These are phyloP conservation scores for Albizia julibrissin DNA, from an alignment of 306 rosid species.

Conservation along the genomic window DNA sequence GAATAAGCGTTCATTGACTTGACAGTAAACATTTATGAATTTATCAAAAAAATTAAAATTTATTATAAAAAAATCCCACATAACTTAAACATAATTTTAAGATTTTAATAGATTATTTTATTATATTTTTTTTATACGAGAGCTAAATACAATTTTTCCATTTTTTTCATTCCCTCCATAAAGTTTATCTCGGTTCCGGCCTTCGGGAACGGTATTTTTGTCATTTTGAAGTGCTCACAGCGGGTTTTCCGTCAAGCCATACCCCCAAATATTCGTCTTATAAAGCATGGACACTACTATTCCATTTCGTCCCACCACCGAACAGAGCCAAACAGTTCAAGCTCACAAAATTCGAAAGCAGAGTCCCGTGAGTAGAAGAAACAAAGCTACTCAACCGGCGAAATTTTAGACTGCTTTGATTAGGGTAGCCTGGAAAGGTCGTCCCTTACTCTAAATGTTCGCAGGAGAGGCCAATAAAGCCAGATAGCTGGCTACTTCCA, in stretches of 20 bases:
- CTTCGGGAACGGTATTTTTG: not conserved
- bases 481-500: not conserved
- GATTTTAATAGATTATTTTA: too few species aligned
- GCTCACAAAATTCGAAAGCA: slow-evolving; percentile 10
- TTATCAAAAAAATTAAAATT: too few species aligned
- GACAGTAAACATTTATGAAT: too few species aligned
- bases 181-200: not conserved
- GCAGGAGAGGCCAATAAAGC: not conserved
- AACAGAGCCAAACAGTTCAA: slow-evolving; percentile 20
- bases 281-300: not conserved
- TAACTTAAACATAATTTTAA: too few species aligned
- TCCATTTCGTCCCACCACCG: slow-evolving; percentile 14
- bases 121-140: too few species aligned
- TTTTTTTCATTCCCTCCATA: not conserved
- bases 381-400: not conserved
- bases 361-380: slow-evolving; percentile 18
- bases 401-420: not conserved
- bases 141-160: too few species aligned
- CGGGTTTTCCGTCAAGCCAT: not conserved
- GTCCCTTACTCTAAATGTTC: not conserved
- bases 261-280: not conserved
- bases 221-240: not conserved
- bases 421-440: not conserved
- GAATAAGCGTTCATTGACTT: too few species aligned
- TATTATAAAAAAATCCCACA: too few species aligned